phyloP scores from a whole-genome alignment of 2,329 filamentous ascomycete species.

The Sarocladium oryzae region DNA sequence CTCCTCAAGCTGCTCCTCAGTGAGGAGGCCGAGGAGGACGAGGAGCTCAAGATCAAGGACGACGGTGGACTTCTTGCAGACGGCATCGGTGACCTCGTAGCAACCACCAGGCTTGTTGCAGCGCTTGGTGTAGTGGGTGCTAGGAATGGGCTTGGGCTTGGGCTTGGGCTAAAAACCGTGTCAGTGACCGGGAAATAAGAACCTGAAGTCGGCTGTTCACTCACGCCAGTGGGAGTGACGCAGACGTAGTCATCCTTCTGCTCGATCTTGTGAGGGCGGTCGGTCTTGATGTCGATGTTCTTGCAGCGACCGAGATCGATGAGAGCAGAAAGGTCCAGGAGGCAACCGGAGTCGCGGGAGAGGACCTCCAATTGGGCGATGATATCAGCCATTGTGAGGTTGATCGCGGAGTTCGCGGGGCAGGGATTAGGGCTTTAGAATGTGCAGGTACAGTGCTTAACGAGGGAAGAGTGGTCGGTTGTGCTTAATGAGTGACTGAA shows the following conservation, averaged over 20 bases:
- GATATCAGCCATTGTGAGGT: conserved; percentile 16
- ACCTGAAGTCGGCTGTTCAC: too few relatives aligned
- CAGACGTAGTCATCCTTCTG: conserved; percentile 16
- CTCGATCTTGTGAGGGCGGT: conserved; percentile 14
- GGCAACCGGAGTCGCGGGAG: conserved; percentile 15
- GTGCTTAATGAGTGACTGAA: conserved; percentile 11
- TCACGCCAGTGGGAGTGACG: conserved; percentile 14
- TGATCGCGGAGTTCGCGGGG: neutral
- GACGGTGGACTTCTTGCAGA: conserved; percentile 17
- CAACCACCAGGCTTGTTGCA: conserved; percentile 8
- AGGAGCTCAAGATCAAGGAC: conserved; percentile 16
- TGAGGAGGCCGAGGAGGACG: conserved; percentile 16
- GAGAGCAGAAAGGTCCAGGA: conserved; percentile 17
- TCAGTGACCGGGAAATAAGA: neutral
- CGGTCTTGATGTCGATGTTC: conserved; percentile 16
- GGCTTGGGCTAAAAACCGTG: conserved; percentile 1
- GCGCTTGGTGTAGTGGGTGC: conserved; percentile 9
- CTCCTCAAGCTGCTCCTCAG: conserved; percentile 16
- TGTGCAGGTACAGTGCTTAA: conserved; percentile 7
- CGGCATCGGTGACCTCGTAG: conserved; percentile 15
- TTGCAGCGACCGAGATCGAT: conserved; percentile 17
- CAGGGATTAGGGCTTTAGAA: conserved; percentile 6
- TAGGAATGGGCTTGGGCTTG: conserved; percentile 4
- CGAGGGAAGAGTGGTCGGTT: conserved; percentile 11
- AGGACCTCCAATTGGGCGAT: conserved; percentile 17